Percentiles rank a stretch among this genome's conserved stretches.
phyloP scores from a whole-genome alignment of 2,329 filamentous ascomycete species.

The Colletotrichum agaves region DNA sequence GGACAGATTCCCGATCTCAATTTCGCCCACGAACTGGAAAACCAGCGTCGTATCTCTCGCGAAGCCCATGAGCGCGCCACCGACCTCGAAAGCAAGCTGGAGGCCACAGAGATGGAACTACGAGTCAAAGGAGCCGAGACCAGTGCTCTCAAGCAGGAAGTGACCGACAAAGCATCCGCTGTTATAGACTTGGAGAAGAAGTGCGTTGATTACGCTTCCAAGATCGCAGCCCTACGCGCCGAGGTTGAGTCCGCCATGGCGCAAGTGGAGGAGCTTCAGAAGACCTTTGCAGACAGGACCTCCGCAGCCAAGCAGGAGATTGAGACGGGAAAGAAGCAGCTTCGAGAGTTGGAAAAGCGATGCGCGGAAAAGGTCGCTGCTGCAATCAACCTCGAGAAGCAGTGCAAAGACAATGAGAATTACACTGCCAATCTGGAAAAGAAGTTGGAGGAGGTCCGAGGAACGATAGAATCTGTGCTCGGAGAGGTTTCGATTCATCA shows the following conservation, averaged over 20 bases:
- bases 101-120: neutral
- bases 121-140: neutral
- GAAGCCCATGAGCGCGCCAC: neutral
- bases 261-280: too few relatives aligned
- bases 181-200: neutral
- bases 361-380: neutral
- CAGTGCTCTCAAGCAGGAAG: neutral
- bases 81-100: slow-evolving; percentile 15
- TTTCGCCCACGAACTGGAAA: neutral
- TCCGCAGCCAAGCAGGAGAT: too few relatives aligned
- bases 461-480: neutral
- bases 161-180: fast-evolving
- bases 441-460: slow-evolving; percentile 12
- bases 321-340: too few relatives aligned
- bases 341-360: neutral
- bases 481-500: slow-evolving; percentile 7
- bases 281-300: too few relatives aligned
- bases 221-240: neutral
- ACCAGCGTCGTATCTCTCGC: neutral
- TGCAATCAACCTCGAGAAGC: neutral
- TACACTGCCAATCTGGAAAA: neutral
- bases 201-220: neutral
- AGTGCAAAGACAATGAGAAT: neutral
- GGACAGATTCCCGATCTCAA: too few relatives aligned
- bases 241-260: too few relatives aligned